A percentile compares a stretch with the other conserved stretches of the same genome.
phyloP scores from a whole-genome alignment of 225 moss, liverwort and hornwort species.

The Straminergon stramineum region DNA sequence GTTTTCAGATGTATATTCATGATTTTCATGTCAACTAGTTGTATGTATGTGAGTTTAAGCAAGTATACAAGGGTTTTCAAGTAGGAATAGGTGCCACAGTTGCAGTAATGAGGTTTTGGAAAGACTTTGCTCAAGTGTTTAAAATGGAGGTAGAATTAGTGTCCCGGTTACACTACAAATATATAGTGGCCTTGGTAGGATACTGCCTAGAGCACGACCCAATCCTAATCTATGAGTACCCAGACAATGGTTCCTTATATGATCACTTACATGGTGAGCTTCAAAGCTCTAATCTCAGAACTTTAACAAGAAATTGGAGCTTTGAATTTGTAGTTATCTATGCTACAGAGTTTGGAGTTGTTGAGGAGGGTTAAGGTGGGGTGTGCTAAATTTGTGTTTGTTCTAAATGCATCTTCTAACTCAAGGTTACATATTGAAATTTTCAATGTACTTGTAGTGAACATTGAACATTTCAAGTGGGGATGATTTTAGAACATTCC shows the following conservation, averaged over 20 bases:
- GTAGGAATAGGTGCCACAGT: not conserved
- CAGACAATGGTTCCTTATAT: constrained; percentile 28
- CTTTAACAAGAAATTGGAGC: not conserved
- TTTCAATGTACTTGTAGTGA: not conserved
- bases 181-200: constrained; percentile 50
- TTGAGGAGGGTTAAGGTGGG: not conserved
- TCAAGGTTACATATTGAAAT: not conserved
- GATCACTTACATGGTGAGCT: not conserved
- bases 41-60: not conserved
- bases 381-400: rapidly evolving
- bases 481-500: not conserved
- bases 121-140: not conserved
- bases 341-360: not conserved
- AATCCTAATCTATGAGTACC: constrained; percentile 57
- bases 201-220: constrained; percentile 32
- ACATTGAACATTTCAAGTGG: not conserved
- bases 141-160: not conserved
- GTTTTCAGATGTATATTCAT: no score
- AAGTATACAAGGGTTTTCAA: not conserved
- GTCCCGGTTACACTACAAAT: constrained; percentile 24
- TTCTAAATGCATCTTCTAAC: not conserved
- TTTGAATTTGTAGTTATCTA: not conserved
- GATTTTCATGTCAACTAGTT: no score
- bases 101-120: not conserved
- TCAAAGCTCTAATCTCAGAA: not conserved